Evolutionary conservation across 2,329 filamentous ascomycete genomes (phyloP), one percentile per base, ranked within the genome.

Genomic region (Exophiala oligosperma): DNA sequence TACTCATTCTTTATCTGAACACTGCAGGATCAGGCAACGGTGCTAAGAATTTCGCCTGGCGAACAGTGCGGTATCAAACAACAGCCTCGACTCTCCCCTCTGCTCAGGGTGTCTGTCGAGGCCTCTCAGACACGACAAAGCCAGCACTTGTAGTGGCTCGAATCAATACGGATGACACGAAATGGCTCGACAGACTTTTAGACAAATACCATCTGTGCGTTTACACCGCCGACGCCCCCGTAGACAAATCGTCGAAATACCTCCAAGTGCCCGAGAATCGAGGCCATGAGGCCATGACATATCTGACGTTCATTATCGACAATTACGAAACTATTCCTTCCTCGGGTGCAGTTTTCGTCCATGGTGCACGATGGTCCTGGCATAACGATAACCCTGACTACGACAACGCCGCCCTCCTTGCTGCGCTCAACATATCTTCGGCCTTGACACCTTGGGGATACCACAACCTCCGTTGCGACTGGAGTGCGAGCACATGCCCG

Each of bases 381-480:
- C 77, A 79, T 58, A 78, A 78, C 51, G 76, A 78, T 61, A 63
- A 66, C 12, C 73, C 70, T 0, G 66, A 71, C 14, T 81, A 81
- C 60, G 78, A 80, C 56, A 80, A 80, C 61, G 67, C 68, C 0
- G 71, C 70, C 2, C 65, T 79, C 0, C 72, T 81, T 1, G 57
- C 62, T 0, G 56, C 60, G 1, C 70, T 81, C 11, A 72, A 80
- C 60, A 53, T 79, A 0, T 60, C 70, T 0, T 56, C 69, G 0
- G 78, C 78, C 1, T 67, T 80, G 1, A 61, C 66, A 7, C 66
- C 66, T 0, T 59, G 63, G 1, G 79, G 79, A 0, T 81, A 81
- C 62, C 74, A 79, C 54, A 81, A 81, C 57, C 68, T 81, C 28
- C 74, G 78, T 44, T 81, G 79, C 59, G 78, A 81, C 64, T 81